Evolutionary conservation across 1,284 basidiomycete species (phyloP).

Genomic region (Ustilago nuda): DNA sequence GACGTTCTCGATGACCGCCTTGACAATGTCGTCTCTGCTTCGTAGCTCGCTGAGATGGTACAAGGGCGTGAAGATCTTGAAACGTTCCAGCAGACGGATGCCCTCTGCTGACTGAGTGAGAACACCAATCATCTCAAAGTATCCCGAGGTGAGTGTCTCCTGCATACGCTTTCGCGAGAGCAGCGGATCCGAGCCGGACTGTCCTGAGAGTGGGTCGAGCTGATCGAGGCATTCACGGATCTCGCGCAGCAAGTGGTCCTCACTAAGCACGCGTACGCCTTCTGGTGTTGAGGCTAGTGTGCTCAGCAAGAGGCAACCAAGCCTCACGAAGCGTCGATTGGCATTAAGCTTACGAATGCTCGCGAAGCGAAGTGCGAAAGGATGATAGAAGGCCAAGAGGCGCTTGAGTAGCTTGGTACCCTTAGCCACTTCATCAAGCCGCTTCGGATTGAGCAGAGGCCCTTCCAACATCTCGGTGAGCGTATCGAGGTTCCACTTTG

Average conservation of each 20-base stretch:
- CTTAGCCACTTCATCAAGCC: slow-evolving; percentile 95
- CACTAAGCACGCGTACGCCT: slow-evolving; percentile 83
- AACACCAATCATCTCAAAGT: slow-evolving; percentile 94
- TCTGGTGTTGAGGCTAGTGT: slow-evolving; percentile 86
- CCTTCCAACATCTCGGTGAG: slow-evolving; percentile 92
- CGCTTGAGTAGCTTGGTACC: slow-evolving; percentile 87
- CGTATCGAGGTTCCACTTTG: slow-evolving; percentile 91
- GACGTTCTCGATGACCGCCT: slow-evolving; percentile 88
- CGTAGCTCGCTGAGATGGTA: slow-evolving; percentile 91
- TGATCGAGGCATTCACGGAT: slow-evolving; percentile 89
- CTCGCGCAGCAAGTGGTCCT: slow-evolving; percentile 88
- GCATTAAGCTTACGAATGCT: slow-evolving; percentile 77
- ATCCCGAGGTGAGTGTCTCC: slow-evolving; percentile 87
- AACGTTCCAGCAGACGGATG: slow-evolving; percentile 87
- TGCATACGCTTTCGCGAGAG: slow-evolving; percentile 86
- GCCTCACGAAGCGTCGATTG: slow-evolving; percentile 66
- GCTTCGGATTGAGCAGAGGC: slow-evolving; percentile 86
- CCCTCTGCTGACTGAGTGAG: slow-evolving; percentile 89
- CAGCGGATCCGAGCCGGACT: slow-evolving; percentile 74
- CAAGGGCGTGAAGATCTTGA: slow-evolving; percentile 92
- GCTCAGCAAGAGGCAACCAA: slow-evolving; percentile 78
- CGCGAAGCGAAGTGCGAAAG: slow-evolving; percentile 86
- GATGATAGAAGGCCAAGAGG: slow-evolving; percentile 91
- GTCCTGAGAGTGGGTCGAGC: slow-evolving; percentile 80
- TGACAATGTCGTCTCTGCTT: slow-evolving; percentile 90